Conservation (phyloP, 257 asterid genomes). For the Solanum okadae region DNA sequence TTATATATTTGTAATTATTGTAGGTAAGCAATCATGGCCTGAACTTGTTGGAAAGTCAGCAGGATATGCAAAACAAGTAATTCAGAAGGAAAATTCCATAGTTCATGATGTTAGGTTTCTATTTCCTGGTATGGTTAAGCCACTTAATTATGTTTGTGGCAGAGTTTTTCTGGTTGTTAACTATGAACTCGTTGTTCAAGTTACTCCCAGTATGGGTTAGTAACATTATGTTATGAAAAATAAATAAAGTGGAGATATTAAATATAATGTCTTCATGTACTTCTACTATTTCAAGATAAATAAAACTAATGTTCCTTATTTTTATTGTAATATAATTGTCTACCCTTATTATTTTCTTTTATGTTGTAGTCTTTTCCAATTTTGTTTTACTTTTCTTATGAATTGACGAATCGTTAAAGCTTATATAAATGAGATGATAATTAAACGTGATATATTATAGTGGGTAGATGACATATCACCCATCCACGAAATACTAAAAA, state of each 20-base stretch:
- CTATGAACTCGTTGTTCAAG: no score
- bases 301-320: not conserved
- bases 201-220: no score
- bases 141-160: not conserved
- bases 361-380: not conserved
- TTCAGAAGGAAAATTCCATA: not conserved
- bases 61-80: not conserved
- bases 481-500: no score
- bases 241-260: not conserved
- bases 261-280: not conserved
- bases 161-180: not conserved
- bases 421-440: no score
- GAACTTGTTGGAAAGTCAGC: not conserved
- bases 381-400: not conserved
- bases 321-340: no score
- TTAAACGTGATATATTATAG: no score
- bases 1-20: no score
- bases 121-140: accelerated
- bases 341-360: no score
- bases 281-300: not conserved
- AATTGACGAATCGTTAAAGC: no score
- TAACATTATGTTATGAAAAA: no score
- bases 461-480: no score
- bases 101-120: not conserved
- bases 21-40: not conserved